phyloP scores from a whole-genome alignment of 257 asterid genomes.

The Solanum commersonii region DNA sequence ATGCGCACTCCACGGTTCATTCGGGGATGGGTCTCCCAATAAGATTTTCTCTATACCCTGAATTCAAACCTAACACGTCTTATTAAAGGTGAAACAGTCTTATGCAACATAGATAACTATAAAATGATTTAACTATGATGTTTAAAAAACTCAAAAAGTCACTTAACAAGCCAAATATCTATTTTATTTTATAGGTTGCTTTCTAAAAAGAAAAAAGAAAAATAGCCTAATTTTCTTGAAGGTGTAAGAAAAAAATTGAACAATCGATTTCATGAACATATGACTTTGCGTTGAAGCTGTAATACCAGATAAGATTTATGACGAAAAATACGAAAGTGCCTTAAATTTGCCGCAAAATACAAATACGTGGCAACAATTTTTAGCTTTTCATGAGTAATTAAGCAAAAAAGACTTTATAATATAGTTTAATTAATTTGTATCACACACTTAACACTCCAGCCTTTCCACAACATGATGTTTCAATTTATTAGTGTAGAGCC shows the following conservation, averaged over 20 bases:
- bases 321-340: neutral
- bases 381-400: neutral
- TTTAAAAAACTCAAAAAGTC: too few species aligned
- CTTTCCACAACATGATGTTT: neutral
- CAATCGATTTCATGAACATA: neutral
- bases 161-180: too few species aligned
- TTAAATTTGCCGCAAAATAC: neutral
- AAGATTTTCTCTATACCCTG: too few species aligned
- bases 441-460: neutral
- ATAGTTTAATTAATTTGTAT: neutral
- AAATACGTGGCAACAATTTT: constrained; percentile 21
- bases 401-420: neutral
- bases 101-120: too few species aligned
- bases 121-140: too few species aligned
- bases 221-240: too few species aligned
- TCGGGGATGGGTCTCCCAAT: too few species aligned
- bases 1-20: too few species aligned
- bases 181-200: neutral
- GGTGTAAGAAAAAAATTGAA: neutral
- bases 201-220: too few species aligned
- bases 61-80: too few species aligned
- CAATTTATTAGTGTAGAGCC: neutral
- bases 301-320: neutral
- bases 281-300: neutral
- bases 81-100: too few species aligned